Evolutionary conservation across 345 rosid species (phyloP).

Genomic region (Eucalyptus cladocalyx): DNA sequence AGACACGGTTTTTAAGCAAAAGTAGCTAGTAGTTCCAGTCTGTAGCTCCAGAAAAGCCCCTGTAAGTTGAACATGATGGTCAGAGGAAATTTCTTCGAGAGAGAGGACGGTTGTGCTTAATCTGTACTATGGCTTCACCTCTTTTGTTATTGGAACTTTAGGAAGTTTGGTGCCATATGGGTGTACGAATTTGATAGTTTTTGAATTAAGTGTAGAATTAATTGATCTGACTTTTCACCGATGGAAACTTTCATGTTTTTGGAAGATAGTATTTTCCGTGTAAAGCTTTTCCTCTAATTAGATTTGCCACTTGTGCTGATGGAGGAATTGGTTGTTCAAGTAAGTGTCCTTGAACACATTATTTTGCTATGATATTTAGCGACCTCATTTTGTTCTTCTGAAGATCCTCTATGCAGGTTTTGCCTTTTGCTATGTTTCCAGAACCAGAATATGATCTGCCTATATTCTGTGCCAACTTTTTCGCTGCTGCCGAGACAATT

Average conservation of each 20-base stretch:
- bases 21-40: too few relatives aligned
- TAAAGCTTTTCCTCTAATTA: too few relatives aligned
- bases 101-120: background rate
- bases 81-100: background rate
- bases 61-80: background rate
- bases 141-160: background rate
- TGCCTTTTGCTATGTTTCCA: conserved; percentile 33
- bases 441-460: too few relatives aligned
- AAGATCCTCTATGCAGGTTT: conserved; percentile 34
- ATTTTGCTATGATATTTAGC: background rate
- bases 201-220: too few relatives aligned
- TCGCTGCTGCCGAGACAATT: too few relatives aligned
- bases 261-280: too few relatives aligned
- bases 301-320: background rate
- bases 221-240: too few relatives aligned
- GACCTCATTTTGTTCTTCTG: background rate
- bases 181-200: too few relatives aligned
- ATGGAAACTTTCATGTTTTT: too few relatives aligned
- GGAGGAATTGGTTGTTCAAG: background rate
- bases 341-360: background rate
- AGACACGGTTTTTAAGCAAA: too few relatives aligned
- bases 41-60: too few relatives aligned
- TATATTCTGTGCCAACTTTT: too few relatives aligned
- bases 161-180: background rate
- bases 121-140: background rate